Base-by-base conservation (phyloP, 495 filamentous ascomycete species). In the Hypoxylon fragiforme region DNA sequence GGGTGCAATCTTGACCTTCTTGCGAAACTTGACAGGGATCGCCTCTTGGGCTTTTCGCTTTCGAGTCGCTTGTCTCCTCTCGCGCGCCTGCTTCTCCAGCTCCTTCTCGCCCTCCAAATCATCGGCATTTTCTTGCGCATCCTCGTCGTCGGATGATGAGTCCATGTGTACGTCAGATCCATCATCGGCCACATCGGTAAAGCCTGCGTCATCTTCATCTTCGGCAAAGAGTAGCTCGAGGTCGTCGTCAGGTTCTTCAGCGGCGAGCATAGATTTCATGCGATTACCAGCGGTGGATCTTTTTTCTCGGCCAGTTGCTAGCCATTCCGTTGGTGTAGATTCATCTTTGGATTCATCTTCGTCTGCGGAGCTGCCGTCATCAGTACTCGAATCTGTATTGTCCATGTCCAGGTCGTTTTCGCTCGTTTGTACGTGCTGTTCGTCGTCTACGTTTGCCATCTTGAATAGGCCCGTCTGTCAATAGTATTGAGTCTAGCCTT, bases 251-350 rank as follows among this genome's bases (percentile, higher is more conserved):
- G 87, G 86, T 46, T 85, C 85, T 62, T 87, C 87, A 55, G 84
- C 86, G 16, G 86, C 85, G 37, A 96, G 74, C 55, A 97, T 84
- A 21, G 82, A 81, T 24, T 86, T 85, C 79, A 96, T 85, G 56
- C 90, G 83, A 54, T 86, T 91, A 39, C 92, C 92, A 14, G 92
- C 92, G 0, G 90, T 96, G 24, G 84, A 85, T 65, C 92, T 89
- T 68, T 86, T 89, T 46, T 80, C 80, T 58, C 92, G 85, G 37
- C 88, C 85, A 30, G 84, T 83, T 40, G 88, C 85, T 62, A 96
- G 79, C 64, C 87, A 86, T 71, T 95, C 88, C 43, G 90, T 74
- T 35, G 68, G 54, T 22, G 60, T 36, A 1, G 60, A 22, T 34
- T 62, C 41, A 15, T 61, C 45, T 21, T 59, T 36, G 0, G 59